phyloP scores from a whole-genome alignment of 768 basidiomycete genomes.

The Nidularia pulvinata region DNA sequence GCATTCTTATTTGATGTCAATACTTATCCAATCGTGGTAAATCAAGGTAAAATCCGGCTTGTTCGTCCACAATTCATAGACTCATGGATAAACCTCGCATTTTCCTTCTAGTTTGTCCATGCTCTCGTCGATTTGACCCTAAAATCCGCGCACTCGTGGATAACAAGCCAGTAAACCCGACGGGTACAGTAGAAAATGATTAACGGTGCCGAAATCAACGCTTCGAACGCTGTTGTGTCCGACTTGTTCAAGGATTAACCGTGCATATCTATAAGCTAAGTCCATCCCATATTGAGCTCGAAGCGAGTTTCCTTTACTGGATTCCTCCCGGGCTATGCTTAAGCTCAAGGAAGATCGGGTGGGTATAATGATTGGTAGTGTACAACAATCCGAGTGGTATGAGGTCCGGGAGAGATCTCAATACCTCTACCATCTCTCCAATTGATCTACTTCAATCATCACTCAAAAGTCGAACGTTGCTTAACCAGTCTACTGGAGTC shows the following conservation, averaged over 20 bases:
- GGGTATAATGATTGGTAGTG: no score
- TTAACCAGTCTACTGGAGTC: neutral
- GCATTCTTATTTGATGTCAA: neutral
- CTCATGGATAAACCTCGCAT: slow-evolving; percentile 12
- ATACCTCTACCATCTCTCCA: neutral
- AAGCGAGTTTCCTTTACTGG: no score
- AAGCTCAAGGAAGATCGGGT: no score
- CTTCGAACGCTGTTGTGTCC: neutral
- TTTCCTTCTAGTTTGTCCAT: neutral
- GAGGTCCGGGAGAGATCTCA: neutral
- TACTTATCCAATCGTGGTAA: slow-evolving; percentile 4
- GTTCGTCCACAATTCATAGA: slow-evolving; percentile 7
- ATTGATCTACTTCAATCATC: neutral
- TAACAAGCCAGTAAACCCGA: neutral
- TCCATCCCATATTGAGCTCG: neutral
- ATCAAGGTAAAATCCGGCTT: slow-evolving; percentile 12
- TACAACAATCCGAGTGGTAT: no score
- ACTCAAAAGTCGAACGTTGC: neutral
- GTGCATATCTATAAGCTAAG: neutral
- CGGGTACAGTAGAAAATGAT: neutral
- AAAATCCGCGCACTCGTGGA: neutral
- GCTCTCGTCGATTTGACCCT: neutral
- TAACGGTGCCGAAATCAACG: neutral
- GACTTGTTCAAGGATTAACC: neutral
- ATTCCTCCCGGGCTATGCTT: no score